Evolutionary conservation across 1,284 basidiomycete genomes (phyloP).

Genomic region (Apiotrichum siamense): DNA sequence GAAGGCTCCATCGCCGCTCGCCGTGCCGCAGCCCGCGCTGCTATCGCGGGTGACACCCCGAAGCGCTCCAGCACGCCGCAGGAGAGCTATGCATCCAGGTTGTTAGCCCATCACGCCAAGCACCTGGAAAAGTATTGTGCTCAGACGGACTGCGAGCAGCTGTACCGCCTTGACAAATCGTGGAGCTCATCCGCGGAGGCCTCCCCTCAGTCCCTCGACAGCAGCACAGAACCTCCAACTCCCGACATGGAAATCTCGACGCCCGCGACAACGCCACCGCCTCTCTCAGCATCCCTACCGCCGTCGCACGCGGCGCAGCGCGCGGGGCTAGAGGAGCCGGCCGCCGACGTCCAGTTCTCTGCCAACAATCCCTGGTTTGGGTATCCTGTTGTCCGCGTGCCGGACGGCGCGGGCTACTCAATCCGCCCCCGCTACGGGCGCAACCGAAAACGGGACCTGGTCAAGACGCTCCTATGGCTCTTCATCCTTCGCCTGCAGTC

Average conservation of each 20-base stretch:
- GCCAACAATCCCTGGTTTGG: constrained; percentile 45
- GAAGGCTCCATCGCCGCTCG: constrained; percentile 20
- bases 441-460: constrained; percentile 45
- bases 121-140: constrained; percentile 25
- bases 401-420: constrained; percentile 15
- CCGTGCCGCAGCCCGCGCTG: constrained; percentile 8
- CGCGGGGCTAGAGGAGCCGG: background rate
- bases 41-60: background rate
- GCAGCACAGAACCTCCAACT: background rate
- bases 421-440: constrained; percentile 40
- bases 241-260: background rate
- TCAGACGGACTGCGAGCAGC: background rate
- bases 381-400: constrained; percentile 38
- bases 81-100: constrained; percentile 31
- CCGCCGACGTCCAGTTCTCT: constrained; percentile 12
- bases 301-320: background rate
- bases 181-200: background rate
- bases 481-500: constrained; percentile 43
- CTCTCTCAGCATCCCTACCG: background rate
- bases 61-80: constrained; percentile 4
- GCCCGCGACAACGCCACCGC: background rate
- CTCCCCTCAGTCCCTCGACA: background rate
- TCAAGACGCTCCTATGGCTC: constrained; percentile 46
- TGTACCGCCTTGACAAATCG: background rate
- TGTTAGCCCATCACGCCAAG: constrained; percentile 39